These are phyloP conservation scores for Corymbia maculata DNA, from an alignment of 345 rosid genomes.

Conservation along the genomic window DNA sequence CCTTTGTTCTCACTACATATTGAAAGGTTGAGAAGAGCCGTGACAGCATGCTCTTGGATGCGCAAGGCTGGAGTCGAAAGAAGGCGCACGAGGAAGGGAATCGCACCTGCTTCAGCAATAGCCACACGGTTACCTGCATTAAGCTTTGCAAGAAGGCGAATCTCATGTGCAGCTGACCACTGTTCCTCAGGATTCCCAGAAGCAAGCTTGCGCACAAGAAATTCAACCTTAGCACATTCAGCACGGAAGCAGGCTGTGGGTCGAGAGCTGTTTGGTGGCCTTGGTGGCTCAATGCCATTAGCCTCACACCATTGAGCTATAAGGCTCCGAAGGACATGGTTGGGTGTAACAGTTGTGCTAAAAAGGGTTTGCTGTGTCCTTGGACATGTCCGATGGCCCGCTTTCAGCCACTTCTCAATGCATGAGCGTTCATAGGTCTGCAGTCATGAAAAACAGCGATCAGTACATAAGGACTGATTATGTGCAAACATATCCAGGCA, in stretches of 20 bases:
- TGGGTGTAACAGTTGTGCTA: constrained; percentile 62
- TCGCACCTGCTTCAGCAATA: constrained; percentile 96
- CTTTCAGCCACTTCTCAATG: constrained; percentile 94
- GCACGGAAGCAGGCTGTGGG: constrained; percentile 55
- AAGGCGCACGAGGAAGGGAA: constrained; percentile 76
- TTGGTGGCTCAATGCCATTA: constrained; percentile 77
- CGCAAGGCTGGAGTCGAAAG: constrained; percentile 75
- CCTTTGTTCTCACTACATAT: constrained; percentile 93
- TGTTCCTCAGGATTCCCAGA: constrained; percentile 73
- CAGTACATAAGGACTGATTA: neutral
- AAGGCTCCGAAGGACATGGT: constrained; percentile 84
- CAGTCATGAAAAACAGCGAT: constrained; percentile 1
- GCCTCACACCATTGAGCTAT: constrained; percentile 96
- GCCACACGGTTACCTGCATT: constrained; percentile 86
- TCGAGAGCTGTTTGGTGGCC: constrained; percentile 60
- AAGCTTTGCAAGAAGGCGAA: constrained; percentile 91
- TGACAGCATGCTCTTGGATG: constrained; percentile 91
- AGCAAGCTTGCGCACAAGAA: constrained; percentile 70
- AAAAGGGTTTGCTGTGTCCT: constrained; percentile 77
- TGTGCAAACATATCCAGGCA: neutral
- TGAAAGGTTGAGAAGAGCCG: constrained; percentile 91
- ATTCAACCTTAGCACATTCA: constrained; percentile 57
- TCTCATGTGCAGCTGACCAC: constrained; percentile 79
- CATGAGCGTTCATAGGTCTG: constrained; percentile 88
- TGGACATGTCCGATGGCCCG: constrained; percentile 86